Conservation (phyloP, 2,329 filamentous ascomycete species). For the Sclerotinia sclerotiorum region DNA sequence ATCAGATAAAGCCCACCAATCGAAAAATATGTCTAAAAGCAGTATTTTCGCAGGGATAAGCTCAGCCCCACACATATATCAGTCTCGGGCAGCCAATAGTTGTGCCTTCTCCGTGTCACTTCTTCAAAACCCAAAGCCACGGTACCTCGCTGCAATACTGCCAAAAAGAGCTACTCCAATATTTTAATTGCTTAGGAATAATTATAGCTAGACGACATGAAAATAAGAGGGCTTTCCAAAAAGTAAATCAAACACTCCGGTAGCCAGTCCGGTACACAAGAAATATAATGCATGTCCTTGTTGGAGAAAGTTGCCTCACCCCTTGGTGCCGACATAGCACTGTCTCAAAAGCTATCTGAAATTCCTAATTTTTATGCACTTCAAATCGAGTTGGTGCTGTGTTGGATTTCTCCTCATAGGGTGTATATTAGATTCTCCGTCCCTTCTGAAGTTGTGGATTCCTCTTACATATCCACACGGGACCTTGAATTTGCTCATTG, state of each 20-base stretch:
- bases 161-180: constrained; percentile 16
- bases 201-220: background rate
- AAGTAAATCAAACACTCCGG: constrained; percentile 5
- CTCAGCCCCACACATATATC: background rate
- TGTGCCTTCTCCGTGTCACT: background rate
- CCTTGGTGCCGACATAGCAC: constrained; percentile 18
- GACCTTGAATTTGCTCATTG: background rate
- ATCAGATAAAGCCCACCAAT: constrained; percentile 13
- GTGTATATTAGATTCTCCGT: constrained; percentile 8
- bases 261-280: constrained; percentile 6
- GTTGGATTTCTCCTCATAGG: constrained; percentile 11
- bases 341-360: constrained; percentile 11
- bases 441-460: background rate
- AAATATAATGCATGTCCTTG: constrained; percentile 24
- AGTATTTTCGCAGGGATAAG: background rate
- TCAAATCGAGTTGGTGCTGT: constrained; percentile 14
- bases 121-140: constrained; percentile 12
- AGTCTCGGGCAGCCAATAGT: constrained; percentile 9
- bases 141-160: constrained; percentile 7
- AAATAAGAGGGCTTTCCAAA: background rate
- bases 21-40: background rate
- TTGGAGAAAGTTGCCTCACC: constrained; percentile 12
- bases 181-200: constrained; percentile 14
- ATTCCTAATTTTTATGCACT: constrained; percentile 13
- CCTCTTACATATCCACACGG: background rate